Percentiles rank a stretch among this genome's conserved stretches.
These are phyloP conservation scores for Pseudonectria buxi DNA, from an alignment of 2,329 filamentous ascomycete species.

Conservation along the genomic window DNA sequence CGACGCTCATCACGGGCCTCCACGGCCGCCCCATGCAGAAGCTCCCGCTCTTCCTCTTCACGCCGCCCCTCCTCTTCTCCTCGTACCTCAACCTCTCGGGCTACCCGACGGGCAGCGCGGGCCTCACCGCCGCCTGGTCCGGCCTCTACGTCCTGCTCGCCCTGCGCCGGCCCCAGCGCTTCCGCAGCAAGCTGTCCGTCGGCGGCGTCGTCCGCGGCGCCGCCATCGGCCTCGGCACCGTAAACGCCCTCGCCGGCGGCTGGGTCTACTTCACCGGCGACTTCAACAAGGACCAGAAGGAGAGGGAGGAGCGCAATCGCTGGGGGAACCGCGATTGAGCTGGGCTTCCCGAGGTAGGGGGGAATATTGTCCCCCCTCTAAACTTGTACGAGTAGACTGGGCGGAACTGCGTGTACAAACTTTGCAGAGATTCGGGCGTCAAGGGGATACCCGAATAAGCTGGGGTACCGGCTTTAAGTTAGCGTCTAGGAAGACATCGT, in stretches of 20 bases:
- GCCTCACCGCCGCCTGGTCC: slow-evolving; percentile 49
- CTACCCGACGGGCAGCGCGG: slow-evolving; percentile 50
- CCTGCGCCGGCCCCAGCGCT: slow-evolving; percentile 37
- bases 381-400: neutral
- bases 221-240: slow-evolving; percentile 42
- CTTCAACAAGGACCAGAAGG: slow-evolving; percentile 41
- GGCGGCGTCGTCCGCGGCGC: slow-evolving; percentile 44
- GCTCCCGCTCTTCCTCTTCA: slow-evolving; percentile 45
- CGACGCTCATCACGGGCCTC: slow-evolving; percentile 49
- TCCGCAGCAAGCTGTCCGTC: slow-evolving; percentile 37
- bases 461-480: too few relatives aligned
- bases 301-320: slow-evolving; percentile 42
- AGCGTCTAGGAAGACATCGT: too few relatives aligned
- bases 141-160: slow-evolving; percentile 52
- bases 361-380: slow-evolving; percentile 5
- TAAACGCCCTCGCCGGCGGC: slow-evolving; percentile 43
- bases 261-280: slow-evolving; percentile 48
- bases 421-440: neutral
- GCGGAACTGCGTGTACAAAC: too few relatives aligned
- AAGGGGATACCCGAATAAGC: neutral
- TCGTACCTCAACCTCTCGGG: slow-evolving; percentile 55
- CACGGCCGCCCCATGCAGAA: slow-evolving; percentile 48
- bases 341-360: neutral
- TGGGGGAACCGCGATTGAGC: slow-evolving; percentile 35
- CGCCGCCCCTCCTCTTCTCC: slow-evolving; percentile 48